phyloP scores from a whole-genome alignment of 192 early-diverging fungal species.

The Coemansia sp. region DNA sequence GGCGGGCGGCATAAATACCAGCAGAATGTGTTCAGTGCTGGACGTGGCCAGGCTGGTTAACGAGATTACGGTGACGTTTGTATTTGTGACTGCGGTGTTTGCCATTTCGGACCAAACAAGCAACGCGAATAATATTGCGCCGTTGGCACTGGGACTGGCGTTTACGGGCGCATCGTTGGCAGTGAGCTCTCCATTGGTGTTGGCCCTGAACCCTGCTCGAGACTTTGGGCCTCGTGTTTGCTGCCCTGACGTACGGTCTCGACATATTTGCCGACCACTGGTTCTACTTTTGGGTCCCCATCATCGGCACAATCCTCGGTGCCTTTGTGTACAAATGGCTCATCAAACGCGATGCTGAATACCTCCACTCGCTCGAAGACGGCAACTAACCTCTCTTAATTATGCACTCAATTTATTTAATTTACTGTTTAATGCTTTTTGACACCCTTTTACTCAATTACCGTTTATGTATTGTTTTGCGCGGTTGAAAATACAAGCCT shows the following conservation, averaged over 20 bases:
- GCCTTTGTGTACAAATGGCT: constrained; percentile 61
- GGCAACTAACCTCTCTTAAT: constrained; percentile 11
- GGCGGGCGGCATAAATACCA: too few species aligned
- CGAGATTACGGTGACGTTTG: constrained; percentile 61
- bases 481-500: not conserved
- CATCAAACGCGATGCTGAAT: constrained; percentile 43
- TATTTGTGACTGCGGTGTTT: constrained; percentile 61
- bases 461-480: too few species aligned
- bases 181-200: constrained; percentile 57
- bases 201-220: constrained; percentile 69
- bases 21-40: too few species aligned
- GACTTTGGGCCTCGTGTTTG: constrained; percentile 74
- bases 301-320: constrained; percentile 57
- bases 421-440: too few species aligned
- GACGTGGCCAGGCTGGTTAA: constrained; percentile 22
- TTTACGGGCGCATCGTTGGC: constrained; percentile 56
- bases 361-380: constrained; percentile 37
- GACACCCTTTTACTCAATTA: too few species aligned
- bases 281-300: constrained; percentile 69
- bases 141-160: constrained; percentile 59
- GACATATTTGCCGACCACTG: constrained; percentile 59
- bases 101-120: constrained; percentile 58
- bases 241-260: constrained; percentile 60
- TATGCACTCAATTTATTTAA: too few species aligned
- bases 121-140: constrained; percentile 43